phyloP scores from a whole-genome alignment of 169 alveolate genomes.

The Besnoitia besnoiti region DNA sequence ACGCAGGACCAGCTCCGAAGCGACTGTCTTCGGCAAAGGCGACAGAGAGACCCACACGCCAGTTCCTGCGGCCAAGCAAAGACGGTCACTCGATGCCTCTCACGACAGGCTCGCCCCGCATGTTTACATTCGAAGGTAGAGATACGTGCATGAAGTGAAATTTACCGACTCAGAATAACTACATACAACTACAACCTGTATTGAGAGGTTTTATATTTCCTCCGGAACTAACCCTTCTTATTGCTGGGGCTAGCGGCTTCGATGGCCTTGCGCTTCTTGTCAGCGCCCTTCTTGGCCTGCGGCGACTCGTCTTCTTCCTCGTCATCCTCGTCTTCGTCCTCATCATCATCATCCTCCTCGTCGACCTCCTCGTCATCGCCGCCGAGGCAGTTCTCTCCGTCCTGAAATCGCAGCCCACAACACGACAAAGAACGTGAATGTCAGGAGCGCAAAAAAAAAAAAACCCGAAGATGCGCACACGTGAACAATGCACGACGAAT shows the following conservation, averaged over 20 bases:
- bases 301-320: conserved; percentile 26
- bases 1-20: too few relatives aligned
- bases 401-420: not conserved
- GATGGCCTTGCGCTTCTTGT: conserved; percentile 56
- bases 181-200: not conserved
- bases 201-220: not conserved
- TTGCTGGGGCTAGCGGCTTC: not conserved
- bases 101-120: too few relatives aligned
- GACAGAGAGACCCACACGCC: too few relatives aligned
- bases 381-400: conserved; percentile 23
- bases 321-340: conserved; percentile 21
- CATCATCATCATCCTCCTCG: not conserved
- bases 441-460: not conserved
- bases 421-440: not conserved
- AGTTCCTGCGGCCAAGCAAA: too few relatives aligned
- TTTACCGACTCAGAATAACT: not conserved
- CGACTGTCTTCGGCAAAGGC: too few relatives aligned
- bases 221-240: conserved; percentile 32
- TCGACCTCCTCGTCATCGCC: conserved; percentile 29
- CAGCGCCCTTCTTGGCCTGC: not conserved
- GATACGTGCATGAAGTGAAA: not conserved
- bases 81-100: not conserved
- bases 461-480: too few relatives aligned
- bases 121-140: not conserved
- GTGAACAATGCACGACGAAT: too few relatives aligned